A percentile compares a stretch with the other conserved stretches of the same genome.
Evolutionary conservation across 1,284 basidiomycete genomes (phyloP).

Genomic region (Ceratobasidium sp.): DNA sequence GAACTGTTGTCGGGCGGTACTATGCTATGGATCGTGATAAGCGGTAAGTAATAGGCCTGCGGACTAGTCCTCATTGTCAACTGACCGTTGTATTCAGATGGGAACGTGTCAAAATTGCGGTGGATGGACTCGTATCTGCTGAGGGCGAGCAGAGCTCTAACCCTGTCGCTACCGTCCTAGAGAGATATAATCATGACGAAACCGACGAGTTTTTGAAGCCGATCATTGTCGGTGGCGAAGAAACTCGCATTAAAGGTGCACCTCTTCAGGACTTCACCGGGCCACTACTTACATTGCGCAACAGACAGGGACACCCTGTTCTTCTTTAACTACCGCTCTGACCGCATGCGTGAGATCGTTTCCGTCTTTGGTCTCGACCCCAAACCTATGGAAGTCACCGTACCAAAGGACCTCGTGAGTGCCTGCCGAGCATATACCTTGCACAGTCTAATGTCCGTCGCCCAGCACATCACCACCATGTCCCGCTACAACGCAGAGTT

Average conservation of each 20-base stretch:
- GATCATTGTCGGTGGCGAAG: conserved; percentile 80
- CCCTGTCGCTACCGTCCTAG: conserved; percentile 70
- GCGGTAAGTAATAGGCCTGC: conserved; percentile 53
- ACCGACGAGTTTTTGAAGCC: conserved; percentile 95
- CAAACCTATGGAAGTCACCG: conserved; percentile 78
- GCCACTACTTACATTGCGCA: background rate
- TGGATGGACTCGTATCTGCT: conserved; percentile 81
- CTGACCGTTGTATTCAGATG: conserved; percentile 54
- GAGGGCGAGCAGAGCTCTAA: conserved; percentile 70
- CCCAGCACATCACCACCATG: conserved; percentile 86
- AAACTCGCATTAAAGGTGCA: conserved; percentile 79
- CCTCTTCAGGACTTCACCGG: conserved; percentile 10
- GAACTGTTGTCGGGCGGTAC: conserved; percentile 85
- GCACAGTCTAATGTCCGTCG: background rate
- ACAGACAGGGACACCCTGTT: conserved; percentile 77
- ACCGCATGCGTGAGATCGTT: conserved; percentile 88
- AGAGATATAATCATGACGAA: conserved; percentile 77
- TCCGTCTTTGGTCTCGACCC: conserved; percentile 80
- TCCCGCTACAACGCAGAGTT: conserved; percentile 90
- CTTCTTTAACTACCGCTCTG: conserved; percentile 95
- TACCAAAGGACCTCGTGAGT: conserved; percentile 82
- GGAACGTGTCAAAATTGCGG: conserved; percentile 87
- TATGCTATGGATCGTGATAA: conserved; percentile 97
- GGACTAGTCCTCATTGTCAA: background rate
- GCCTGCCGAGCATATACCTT: background rate